Evolutionary conservation across 805 yeast genomes (phyloP).

Genomic region (Myxozyma neglecta): DNA sequence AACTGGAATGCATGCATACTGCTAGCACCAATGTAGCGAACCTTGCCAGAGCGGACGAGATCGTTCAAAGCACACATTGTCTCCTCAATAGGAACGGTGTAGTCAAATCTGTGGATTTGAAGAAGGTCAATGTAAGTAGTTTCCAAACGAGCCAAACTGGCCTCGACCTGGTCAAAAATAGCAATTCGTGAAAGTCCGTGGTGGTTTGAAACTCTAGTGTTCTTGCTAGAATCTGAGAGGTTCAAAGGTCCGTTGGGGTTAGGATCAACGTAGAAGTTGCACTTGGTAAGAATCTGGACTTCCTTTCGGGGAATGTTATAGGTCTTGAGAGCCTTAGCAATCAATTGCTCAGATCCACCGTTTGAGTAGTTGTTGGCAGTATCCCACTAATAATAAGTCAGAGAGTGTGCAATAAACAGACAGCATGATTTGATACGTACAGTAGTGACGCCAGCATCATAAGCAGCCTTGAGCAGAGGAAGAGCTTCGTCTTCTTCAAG

Average conservation of each 20-base stretch:
- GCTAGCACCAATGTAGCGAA: conserved; percentile 65
- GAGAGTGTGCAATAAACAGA: neutral
- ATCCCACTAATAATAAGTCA: neutral
- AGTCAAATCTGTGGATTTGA: conserved; percentile 59
- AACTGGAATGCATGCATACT: conserved; percentile 58
- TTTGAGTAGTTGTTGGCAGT: neutral
- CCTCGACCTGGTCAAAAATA: conserved; percentile 33
- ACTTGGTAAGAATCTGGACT: conserved; percentile 56
- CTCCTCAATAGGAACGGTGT: conserved; percentile 50
- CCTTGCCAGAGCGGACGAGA: conserved; percentile 49
- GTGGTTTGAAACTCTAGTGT: conserved; percentile 37
- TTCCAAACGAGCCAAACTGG: neutral
- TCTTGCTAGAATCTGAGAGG: neutral
- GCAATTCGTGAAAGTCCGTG: conserved; percentile 48
- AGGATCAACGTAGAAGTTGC: neutral
- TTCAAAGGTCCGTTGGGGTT: neutral
- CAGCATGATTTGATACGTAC: neutral
- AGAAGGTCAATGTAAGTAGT: conserved; percentile 51
- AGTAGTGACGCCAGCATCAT: conserved; percentile 38
- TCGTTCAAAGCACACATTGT: conserved; percentile 58
- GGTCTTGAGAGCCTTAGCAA: neutral
- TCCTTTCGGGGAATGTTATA: conserved; percentile 34
- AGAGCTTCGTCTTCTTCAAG: conserved; percentile 49
- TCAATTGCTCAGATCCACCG: neutral
- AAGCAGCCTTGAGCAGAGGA: conserved; percentile 46